phyloP scores from a whole-genome alignment of 1,284 basidiomycete species.

The Phellinidium pouzarii region DNA sequence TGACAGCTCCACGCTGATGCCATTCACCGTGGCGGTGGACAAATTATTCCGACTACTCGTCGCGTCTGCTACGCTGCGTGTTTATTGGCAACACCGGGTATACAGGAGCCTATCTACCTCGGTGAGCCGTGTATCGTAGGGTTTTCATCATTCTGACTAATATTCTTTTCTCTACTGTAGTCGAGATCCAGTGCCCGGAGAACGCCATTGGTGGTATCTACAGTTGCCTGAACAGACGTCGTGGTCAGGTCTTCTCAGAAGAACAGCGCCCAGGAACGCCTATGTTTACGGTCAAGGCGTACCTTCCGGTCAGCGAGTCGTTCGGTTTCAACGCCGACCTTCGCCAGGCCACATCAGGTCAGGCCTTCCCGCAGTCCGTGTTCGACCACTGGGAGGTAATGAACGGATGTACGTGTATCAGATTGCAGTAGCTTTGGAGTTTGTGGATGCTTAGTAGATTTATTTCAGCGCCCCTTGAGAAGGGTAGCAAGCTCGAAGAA shows the following conservation, averaged over 20 bases:
- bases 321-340: conserved; percentile 99
- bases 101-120: conserved; percentile 97
- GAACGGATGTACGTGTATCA: conserved; percentile 59
- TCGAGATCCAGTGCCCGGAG: conserved; percentile 99
- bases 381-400: conserved; percentile 91
- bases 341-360: conserved; percentile 87
- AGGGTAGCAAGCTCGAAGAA: conserved; percentile 86
- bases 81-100: conserved; percentile 83
- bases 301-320: conserved; percentile 94
- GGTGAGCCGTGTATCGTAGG: conserved; percentile 35
- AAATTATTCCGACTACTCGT: conserved; percentile 94
- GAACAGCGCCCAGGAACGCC: conserved; percentile 97
- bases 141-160: not conserved
- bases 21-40: conserved; percentile 99
- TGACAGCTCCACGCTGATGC: conserved; percentile 95
- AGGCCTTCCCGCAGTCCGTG: conserved; percentile 97
- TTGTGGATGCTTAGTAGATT: conserved; percentile 15
- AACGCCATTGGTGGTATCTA: conserved; percentile 99
- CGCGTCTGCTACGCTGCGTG: conserved; percentile 96
- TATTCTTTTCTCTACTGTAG: conserved; percentile 28
- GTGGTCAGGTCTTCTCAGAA: conserved; percentile 97
- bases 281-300: conserved; percentile 99
- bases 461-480: conserved; percentile 62
- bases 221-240: conserved; percentile 90
- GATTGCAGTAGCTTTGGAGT: conserved; percentile 18